Base-by-base conservation (phyloP, 768 basidiomycete genomes). In the Macrolepiota fuliginosa region DNA sequence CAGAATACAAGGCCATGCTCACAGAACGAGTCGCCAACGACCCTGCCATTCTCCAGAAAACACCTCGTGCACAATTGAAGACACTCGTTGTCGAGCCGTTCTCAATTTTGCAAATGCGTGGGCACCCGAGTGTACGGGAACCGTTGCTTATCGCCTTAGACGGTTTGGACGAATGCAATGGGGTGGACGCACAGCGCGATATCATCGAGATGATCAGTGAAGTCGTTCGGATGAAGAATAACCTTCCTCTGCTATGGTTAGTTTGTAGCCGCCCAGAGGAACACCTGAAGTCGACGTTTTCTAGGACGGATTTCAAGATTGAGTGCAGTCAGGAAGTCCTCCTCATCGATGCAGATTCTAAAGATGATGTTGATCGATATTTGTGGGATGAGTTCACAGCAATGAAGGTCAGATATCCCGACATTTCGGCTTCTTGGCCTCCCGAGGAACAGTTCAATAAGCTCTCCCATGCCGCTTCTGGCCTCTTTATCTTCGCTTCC, bases 141-240 rank as follows among this genome's bases (percentile, higher is more conserved):
- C 47, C 58, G 12, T 22, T 52, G 6, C 42, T 60, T 17, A 45
- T 63, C 22, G 15, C 56, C 2, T 47, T 63, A 4, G 63, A 60
- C 51, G 63, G 53, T 4, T 11, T 63, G 3, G 63, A 63, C 35
- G 63, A 63, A n/a, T 63, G 63, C 24, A 32, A 59, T 7, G 57
- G 52, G n/a, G 54, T 24, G 19, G 36, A 36, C 3, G 19, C 45
- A 12, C 58, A 60, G 22, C 19, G 25, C 27, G 37, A 59, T 13
- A 29, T 59, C 15, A 3, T 59, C 15, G 37, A 52, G 5, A 37
- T 59, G 49, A 29, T 59, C 7, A 13, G n/a, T 13, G 37, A 58
- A 35, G 17, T 36, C 15, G 19, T 56, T 47, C 40, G 56, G n/a
- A 6, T 45, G 22, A 47, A 49, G 45, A 36, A 47, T 24, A 29